Base-by-base conservation (phyloP, 2,329 filamentous ascomycete genomes). In the Alternaria triticimaculans region DNA sequence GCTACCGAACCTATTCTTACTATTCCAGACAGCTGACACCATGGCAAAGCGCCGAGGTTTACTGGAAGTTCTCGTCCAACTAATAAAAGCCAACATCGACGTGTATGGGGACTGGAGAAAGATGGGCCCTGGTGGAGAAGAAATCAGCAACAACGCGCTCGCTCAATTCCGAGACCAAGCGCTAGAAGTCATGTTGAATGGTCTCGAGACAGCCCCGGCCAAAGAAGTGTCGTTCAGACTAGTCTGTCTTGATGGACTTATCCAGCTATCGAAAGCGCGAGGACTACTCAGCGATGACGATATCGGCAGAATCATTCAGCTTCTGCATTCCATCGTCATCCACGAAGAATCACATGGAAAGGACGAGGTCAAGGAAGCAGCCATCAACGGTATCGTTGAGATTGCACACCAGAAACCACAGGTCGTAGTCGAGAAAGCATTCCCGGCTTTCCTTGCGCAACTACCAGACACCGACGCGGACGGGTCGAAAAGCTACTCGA, bases 371-470 rank as follows among this genome's bases (percentile, higher is more conserved):
- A 87, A 87, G 65, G 82, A 85, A 62, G 84, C 87, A 64, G 87
- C 88, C 6, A 86, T 90, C 63, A 79, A 82, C 33, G 84, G 86
- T 23, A 82, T 92, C 48, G 84, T 87, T 5, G 85, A 88, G 33
- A 84, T 91, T 45, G 89, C 89, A 7, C 86, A 86, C 63, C 84
- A 88, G 63, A 89, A 88, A 69, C 87, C 89, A 18, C 84, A 85
- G 50, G 78, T 89, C 11, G 87, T 91, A 26, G 86, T 89, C 70
- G 85, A 89, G 50, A 88, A 88, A 60, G 88, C 88, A 0, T 88
- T 91, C 70, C 89, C 89, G 25, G 87, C 87, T 6, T 90, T 91
- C 72, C 84, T 91, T 77, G 88, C 88, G 4, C 85, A 87, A 43
- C 78, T 92, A 4, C 89, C 89, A 2, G 88, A 89, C 63, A 81